Conservation (phyloP, 2,329 filamentous ascomycete species). For the Colletotrichum noveboracense region DNA sequence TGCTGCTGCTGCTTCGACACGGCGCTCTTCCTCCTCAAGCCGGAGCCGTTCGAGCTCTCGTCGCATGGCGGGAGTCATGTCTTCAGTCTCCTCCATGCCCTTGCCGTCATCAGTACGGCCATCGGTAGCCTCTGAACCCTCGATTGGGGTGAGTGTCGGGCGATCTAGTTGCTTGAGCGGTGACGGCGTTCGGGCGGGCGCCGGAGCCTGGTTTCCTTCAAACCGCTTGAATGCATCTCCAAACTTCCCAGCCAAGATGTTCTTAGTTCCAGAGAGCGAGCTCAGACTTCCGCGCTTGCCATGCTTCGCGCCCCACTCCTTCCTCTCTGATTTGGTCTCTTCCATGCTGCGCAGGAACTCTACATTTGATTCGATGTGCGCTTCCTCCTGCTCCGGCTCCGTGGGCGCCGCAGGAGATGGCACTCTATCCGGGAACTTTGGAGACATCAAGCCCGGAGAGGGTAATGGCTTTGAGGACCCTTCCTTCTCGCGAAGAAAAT, state of each 20-base stretch:
- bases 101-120: constrained; percentile 71
- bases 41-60: constrained; percentile 85
- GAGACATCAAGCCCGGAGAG: constrained; percentile 39
- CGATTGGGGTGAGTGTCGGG: constrained; percentile 70
- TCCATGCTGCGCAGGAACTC: constrained; percentile 84
- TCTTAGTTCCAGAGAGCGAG: constrained; percentile 77
- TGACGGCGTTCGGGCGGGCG: constrained; percentile 49
- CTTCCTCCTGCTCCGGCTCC: constrained; percentile 63
- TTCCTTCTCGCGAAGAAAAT: constrained; percentile 82
- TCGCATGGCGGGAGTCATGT: constrained; percentile 84
- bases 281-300: constrained; percentile 77
- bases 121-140: constrained; percentile 76
- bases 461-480: constrained; percentile 48
- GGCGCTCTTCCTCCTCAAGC: constrained; percentile 85
- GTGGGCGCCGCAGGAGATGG: constrained; percentile 44
- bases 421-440: constrained; percentile 39
- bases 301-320: constrained; percentile 60
- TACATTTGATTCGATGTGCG: constrained; percentile 77
- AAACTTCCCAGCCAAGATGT: constrained; percentile 85
- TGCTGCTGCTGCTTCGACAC: constrained; percentile 86
- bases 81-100: constrained; percentile 66
- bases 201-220: constrained; percentile 60
- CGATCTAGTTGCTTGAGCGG: constrained; percentile 53
- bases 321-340: constrained; percentile 62
- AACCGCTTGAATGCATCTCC: constrained; percentile 94